Conservation (phyloP, 768 basidiomycete species). For the Lactarius pseudohatsudake region DNA sequence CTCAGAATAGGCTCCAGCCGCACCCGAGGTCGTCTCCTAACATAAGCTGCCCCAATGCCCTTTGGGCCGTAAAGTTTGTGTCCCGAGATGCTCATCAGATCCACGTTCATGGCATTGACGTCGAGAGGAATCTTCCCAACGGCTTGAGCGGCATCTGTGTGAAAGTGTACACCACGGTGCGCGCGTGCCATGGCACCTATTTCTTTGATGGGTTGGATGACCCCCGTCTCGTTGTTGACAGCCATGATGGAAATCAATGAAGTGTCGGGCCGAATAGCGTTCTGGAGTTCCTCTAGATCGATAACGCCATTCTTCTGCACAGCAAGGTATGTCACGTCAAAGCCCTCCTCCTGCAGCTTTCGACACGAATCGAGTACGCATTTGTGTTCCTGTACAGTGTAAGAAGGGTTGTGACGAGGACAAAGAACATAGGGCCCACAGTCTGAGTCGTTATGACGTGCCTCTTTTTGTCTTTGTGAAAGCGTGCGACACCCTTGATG, state of each 20-base stretch:
- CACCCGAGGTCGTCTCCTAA: constrained; percentile 88
- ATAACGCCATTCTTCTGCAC: constrained; percentile 85
- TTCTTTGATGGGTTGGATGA: constrained; percentile 95
- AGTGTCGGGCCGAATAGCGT: constrained; percentile 88
- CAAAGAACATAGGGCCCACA: constrained; percentile 44
- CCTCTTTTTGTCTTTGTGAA: constrained; percentile 89
- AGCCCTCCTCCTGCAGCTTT: constrained; percentile 93
- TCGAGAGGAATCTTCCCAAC: constrained; percentile 88
- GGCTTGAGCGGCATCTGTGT: constrained; percentile 97
- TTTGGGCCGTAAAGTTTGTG: constrained; percentile 99
- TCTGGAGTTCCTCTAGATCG: constrained; percentile 74
- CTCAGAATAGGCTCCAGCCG: constrained; percentile 91
- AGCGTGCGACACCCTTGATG: constrained; percentile 94
- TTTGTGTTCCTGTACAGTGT: constrained; percentile 82
- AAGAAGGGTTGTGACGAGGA: constrained; percentile 9
- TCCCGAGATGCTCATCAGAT: constrained; percentile 93
- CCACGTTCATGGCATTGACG: constrained; percentile 94
- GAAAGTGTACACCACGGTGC: constrained; percentile 89
- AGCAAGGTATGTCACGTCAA: constrained; percentile 97
- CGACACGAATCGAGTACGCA: constrained; percentile 98
- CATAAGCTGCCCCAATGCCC: constrained; percentile 92
- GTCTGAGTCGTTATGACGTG: constrained; percentile 97
- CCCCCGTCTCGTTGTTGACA: constrained; percentile 99
- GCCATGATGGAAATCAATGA: constrained; percentile 97
- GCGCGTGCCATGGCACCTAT: constrained; percentile 86